phyloP scores from a whole-genome alignment of 805 yeast species.

The Blastobotrys chiropterorum region DNA sequence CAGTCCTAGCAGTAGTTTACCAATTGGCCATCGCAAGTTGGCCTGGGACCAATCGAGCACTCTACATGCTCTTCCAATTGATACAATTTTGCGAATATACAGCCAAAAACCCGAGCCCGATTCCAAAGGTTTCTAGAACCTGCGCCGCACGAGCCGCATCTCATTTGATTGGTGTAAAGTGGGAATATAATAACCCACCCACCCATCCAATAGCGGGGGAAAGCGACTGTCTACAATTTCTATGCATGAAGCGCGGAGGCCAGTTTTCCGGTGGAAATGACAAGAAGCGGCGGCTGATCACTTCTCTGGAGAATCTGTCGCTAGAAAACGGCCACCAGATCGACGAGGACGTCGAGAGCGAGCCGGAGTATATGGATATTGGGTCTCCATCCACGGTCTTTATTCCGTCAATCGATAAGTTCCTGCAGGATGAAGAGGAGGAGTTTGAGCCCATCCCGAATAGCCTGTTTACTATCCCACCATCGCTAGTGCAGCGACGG shows the following conservation, averaged over 20 bases:
- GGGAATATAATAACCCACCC: background rate
- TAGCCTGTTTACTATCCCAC: background rate
- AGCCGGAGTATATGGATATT: conserved; percentile 18
- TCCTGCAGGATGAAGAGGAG: conserved; percentile 19
- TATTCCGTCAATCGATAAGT: conserved; percentile 22
- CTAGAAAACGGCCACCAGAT: background rate
- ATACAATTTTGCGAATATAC: too few species aligned
- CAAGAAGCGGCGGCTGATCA: conserved; percentile 35
- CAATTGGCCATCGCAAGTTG: too few species aligned
- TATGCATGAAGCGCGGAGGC: background rate
- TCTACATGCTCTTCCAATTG: too few species aligned
- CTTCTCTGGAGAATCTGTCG: conserved; percentile 9
- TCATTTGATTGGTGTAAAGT: too few species aligned
- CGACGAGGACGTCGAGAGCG: background rate
- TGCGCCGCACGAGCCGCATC: too few species aligned
- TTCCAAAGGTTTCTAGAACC: too few species aligned
- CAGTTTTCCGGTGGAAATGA: background rate
- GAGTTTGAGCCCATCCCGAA: conserved; percentile 2
- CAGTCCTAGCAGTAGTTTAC: too few species aligned
- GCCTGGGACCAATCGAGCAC: too few species aligned
- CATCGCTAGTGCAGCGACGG: background rate
- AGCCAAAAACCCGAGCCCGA: too few species aligned
- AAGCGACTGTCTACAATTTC: too few species aligned
- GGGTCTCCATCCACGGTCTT: conserved; percentile 17
- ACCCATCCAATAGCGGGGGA: too few species aligned